Evolutionary conservation across 768 basidiomycete genomes (phyloP).

Genomic region (Nidularia pulvinata): DNA sequence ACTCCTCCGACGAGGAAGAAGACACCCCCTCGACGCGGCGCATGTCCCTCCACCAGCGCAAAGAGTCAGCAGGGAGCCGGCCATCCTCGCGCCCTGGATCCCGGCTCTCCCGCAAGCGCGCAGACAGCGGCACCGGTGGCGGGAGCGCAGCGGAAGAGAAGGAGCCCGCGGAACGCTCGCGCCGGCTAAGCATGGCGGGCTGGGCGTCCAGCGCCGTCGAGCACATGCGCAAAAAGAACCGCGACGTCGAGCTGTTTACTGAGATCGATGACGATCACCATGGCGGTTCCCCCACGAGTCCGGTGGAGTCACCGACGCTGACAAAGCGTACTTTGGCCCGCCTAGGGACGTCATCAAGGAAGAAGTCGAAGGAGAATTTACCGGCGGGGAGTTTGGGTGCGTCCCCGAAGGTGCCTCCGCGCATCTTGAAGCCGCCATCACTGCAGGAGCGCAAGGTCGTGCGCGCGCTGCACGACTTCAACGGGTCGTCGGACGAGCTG

Average conservation of each 20-base stretch:
- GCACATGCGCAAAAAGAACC: constrained; percentile 59
- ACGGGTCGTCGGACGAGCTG: constrained; percentile 76
- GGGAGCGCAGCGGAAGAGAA: constrained; percentile 19
- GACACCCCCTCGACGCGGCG: constrained; percentile 7
- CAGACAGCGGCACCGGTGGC: constrained; percentile 51
- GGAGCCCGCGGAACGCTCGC: constrained; percentile 31
- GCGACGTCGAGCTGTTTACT: constrained; percentile 58
- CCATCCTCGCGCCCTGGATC: constrained; percentile 55
- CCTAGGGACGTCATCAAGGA: constrained; percentile 22
- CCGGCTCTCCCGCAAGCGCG: constrained; percentile 62
- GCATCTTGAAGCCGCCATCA: constrained; percentile 52
- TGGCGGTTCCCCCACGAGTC: constrained; percentile 20
- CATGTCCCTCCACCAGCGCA: constrained; percentile 25
- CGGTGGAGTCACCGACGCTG: constrained; percentile 23
- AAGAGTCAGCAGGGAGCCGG: constrained; percentile 39
- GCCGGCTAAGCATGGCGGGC: constrained; percentile 49
- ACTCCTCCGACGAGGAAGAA: constrained; percentile 35
- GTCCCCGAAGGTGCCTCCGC: constrained; percentile 29
- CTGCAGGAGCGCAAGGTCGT: constrained; percentile 54
- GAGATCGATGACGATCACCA: constrained; percentile 50
- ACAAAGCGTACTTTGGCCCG: constrained; percentile 11
- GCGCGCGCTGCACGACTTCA: constrained; percentile 75
- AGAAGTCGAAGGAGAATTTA: constrained; percentile 30
- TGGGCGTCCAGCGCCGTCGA: constrained; percentile 73
- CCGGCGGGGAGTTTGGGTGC: constrained; percentile 1